These are phyloP conservation scores for Colletotrichum liriopes DNA, from an alignment of 2,329 filamentous ascomycete genomes.

Conservation along the genomic window DNA sequence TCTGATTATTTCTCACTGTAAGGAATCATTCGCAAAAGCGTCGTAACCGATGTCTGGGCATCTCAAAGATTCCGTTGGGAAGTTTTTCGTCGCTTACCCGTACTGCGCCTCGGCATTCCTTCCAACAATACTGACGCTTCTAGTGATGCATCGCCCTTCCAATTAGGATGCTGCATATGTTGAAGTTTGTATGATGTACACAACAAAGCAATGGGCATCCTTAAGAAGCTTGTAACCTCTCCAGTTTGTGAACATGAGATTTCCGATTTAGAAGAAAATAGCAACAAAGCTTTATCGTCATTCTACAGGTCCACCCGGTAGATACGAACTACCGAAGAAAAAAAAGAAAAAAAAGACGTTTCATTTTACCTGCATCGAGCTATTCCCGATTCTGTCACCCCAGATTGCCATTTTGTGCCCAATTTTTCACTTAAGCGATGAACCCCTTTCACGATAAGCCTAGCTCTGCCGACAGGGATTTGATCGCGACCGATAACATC, in stretches of 20 bases:
- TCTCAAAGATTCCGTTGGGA: background rate
- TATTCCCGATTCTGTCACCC: constrained; percentile 10
- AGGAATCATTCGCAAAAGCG: background rate
- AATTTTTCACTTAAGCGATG: background rate
- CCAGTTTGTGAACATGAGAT: background rate
- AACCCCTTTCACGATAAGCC: background rate
- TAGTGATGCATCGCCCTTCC: background rate
- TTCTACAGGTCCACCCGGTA: background rate
- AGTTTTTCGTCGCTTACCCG: background rate
- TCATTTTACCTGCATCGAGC: constrained; percentile 11
- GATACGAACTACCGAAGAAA: background rate
- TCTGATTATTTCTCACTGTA: too few relatives aligned
- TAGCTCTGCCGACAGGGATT: background rate
- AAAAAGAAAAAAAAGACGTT: background rate
- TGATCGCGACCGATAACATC: constrained; percentile 1
- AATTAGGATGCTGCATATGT: background rate
- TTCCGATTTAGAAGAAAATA: background rate
- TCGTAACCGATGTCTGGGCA: background rate
- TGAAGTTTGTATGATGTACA: background rate
- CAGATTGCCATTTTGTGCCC: background rate
- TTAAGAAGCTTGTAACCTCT: background rate
- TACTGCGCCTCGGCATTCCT: background rate
- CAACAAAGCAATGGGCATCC: background rate
- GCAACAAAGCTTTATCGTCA: background rate
- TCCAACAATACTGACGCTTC: too few relatives aligned